Percentiles rank a stretch among this genome's conserved stretches.
phyloP scores from a whole-genome alignment of 164 flowering plant genomes.

The Chimonanthus salicifolius region DNA sequence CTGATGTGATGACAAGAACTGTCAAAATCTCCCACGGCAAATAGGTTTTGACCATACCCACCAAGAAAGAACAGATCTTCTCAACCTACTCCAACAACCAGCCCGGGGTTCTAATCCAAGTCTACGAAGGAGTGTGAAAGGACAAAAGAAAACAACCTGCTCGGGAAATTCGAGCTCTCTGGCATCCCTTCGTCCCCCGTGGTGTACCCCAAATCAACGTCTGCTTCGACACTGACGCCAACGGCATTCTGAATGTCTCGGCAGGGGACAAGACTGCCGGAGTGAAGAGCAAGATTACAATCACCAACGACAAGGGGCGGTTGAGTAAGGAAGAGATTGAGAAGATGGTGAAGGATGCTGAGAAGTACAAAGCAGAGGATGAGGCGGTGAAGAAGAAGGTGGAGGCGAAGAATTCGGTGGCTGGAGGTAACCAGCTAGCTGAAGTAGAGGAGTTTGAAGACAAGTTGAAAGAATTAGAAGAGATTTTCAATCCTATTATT shows the following conservation, averaged over 20 bases:
- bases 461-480: conserved; percentile 8
- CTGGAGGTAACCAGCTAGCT: conserved; percentile 7
- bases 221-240: conserved; percentile 23
- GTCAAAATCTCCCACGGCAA: too few species aligned
- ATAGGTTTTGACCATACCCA: too few species aligned
- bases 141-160: too few species aligned
- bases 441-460: conserved; percentile 9
- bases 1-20: too few species aligned
- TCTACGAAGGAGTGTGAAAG: too few species aligned
- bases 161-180: too few species aligned
- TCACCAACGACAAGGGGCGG: conserved; percentile 36
- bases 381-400: conserved; percentile 41
- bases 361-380: conserved; percentile 32
- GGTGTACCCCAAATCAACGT: conserved; percentile 40
- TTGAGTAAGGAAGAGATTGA: conserved; percentile 26
- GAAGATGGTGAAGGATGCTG: conserved; percentile 29
- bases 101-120: too few species aligned
- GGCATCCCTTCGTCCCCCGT: conserved; percentile 26
- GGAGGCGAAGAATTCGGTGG: conserved; percentile 28
- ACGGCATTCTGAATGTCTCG: conserved; percentile 20
- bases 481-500: conserved; percentile 2
- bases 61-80: too few species aligned
- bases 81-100: too few species aligned
- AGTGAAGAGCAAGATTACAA: conserved; percentile 37
- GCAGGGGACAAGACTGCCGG: conserved; percentile 40